Conservation (phyloP, 805 yeast species). For the Saturnispora bothae region DNA sequence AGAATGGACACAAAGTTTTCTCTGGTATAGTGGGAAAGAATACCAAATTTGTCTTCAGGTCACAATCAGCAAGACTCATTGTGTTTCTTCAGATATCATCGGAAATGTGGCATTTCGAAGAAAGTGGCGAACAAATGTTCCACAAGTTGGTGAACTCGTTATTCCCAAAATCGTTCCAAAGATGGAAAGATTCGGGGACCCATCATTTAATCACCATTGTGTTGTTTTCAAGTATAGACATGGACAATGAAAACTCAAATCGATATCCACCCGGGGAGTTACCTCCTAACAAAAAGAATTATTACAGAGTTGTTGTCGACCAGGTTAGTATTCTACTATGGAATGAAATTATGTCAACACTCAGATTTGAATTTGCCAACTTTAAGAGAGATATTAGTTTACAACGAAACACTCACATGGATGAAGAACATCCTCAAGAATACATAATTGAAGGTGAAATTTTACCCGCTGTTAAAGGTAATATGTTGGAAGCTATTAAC, state of each 20-base stretch:
- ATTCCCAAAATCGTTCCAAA: conserved; percentile 77
- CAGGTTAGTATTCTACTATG: conserved; percentile 83
- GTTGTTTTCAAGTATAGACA: conserved; percentile 71
- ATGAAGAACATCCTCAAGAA: conserved; percentile 25
- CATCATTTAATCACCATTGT: conserved; percentile 89
- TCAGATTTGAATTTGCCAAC: conserved; percentile 74
- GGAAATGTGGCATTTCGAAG: conserved; percentile 98
- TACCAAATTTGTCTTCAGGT: conserved; percentile 77
- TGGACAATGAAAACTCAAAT: conserved; percentile 25
- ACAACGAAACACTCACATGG: conserved; percentile 27
- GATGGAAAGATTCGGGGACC: conserved; percentile 79
- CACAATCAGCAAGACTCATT: conserved; percentile 79
- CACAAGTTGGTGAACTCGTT: conserved; percentile 87
- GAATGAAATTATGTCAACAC: conserved; percentile 83
- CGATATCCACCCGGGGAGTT: conserved; percentile 61
- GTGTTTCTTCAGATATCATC: conserved; percentile 81
- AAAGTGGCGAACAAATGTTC: conserved; percentile 88
- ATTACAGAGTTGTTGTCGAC: conserved; percentile 88
- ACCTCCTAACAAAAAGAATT: conserved; percentile 58
- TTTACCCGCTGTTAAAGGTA: conserved; percentile 83
- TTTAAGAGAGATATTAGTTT: conserved; percentile 67
- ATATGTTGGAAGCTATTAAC: conserved; percentile 77
- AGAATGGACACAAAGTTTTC: conserved; percentile 56
- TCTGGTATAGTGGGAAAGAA: conserved; percentile 67
- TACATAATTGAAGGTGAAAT: conserved; percentile 49